Conservation (phyloP, 495 filamentous ascomycete genomes). For the Hyaloscypha hepaticicola region DNA sequence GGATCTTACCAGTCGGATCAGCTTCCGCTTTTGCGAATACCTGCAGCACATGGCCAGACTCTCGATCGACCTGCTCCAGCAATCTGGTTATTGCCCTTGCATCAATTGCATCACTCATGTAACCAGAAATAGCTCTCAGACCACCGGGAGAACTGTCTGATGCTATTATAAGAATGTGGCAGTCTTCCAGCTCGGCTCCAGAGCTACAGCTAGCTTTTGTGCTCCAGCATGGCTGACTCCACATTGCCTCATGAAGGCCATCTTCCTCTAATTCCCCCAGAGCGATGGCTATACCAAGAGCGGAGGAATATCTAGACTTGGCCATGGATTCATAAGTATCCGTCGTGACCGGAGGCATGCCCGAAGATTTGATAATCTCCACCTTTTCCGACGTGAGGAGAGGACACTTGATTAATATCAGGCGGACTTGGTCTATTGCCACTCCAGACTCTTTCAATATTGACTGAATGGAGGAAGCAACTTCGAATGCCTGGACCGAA, state of each 20-base stretch:
- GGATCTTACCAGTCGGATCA: slow-evolving; percentile 22
- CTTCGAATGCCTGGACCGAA: slow-evolving; percentile 23
- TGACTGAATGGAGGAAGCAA: slow-evolving; percentile 12
- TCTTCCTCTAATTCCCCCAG: slow-evolving; percentile 21
- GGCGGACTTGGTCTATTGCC: slow-evolving; percentile 20
- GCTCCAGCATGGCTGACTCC: slow-evolving; percentile 21
- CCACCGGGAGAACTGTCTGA: slow-evolving; percentile 22
- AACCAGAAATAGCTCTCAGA: slow-evolving; percentile 26
- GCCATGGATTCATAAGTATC: slow-evolving; percentile 34
- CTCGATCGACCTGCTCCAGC: slow-evolving; percentile 22
- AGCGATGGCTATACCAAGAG: slow-evolving; percentile 30
- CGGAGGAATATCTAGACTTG: slow-evolving; percentile 28
- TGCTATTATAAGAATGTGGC: slow-evolving; percentile 31
- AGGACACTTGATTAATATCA: slow-evolving; percentile 31
- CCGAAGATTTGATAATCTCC: slow-evolving; percentile 17
- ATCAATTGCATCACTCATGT: slow-evolving; percentile 33
- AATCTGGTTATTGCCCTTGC: slow-evolving; percentile 23
- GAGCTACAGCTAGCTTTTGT: slow-evolving; percentile 30
- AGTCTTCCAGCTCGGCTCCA: slow-evolving; percentile 32
- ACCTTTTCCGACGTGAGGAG: slow-evolving; percentile 29
- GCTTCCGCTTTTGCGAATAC: slow-evolving; percentile 33
- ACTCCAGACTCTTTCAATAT: slow-evolving; percentile 15
- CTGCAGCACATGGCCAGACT: slow-evolving; percentile 26
- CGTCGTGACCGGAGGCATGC: slow-evolving; percentile 25
- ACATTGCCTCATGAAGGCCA: slow-evolving; percentile 23